Percentiles rank a stretch among this genome's conserved stretches.
Evolutionary conservation across 495 filamentous ascomycete species (phyloP).

Genomic region (Xylaria scruposa): DNA sequence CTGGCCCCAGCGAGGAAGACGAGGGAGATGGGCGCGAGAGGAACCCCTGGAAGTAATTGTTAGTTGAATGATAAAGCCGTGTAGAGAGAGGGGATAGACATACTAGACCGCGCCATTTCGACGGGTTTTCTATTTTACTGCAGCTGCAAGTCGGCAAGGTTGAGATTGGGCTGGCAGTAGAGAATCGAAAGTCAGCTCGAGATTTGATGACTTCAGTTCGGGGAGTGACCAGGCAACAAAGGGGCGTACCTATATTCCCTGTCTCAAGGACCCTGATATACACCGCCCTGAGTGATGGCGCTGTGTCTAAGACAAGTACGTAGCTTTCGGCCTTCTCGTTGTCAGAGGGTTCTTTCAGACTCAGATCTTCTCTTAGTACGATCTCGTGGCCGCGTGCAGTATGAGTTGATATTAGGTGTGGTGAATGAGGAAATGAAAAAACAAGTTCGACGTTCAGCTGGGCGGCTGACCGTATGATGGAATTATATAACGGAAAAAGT

Average conservation of each 20-base stretch:
- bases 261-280: neutral
- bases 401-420: neutral
- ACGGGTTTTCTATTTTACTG: neutral
- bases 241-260: neutral
- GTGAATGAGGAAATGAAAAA: neutral
- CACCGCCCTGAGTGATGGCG: slow-evolving; percentile 1
- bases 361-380: neutral
- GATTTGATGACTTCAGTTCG: neutral
- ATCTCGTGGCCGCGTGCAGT: neutral
- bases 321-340: slow-evolving; percentile 5
- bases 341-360: neutral
- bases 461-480: slow-evolving; percentile 1
- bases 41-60: slow-evolving; percentile 5
- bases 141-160: neutral
- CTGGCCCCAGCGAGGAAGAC: slow-evolving; percentile 77
- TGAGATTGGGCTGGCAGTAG: neutral
- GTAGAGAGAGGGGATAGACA: neutral
- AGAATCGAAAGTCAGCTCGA: neutral
- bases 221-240: neutral
- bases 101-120: slow-evolving; percentile 27
- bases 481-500: slow-evolving; percentile 7
- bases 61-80: neutral
- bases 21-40: slow-evolving; percentile 62
- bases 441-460: neutral
- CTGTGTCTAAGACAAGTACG: neutral